Base-by-base conservation (phyloP, 2,329 filamentous ascomycete species). In the Monilinia aucupariae region DNA sequence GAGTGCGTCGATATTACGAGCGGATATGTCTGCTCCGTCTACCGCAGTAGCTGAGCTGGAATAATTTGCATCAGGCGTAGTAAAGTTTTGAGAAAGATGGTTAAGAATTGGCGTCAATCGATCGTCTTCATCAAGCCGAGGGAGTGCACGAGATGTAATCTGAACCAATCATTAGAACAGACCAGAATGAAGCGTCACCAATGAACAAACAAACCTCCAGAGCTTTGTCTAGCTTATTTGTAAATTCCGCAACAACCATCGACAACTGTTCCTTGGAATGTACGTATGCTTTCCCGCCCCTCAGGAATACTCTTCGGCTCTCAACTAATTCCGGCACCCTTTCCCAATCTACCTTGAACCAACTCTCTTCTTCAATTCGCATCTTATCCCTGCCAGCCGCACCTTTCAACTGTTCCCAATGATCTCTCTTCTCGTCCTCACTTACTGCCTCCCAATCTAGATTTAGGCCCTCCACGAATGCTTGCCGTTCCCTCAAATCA, bases 341-440 rank as follows among this genome's bases (percentile, higher is more conserved):
- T 74, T 92, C 89, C 92, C 93, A 99, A 71, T 97, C 91, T 1
- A 97, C 91, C 78, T 97, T 97, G 81, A 96, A 96, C 88, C 91
- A 99, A 32, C 80, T 86, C 71, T 94, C 91, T 49, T 96, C 91
- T 20, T 96, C 91, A 7, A 80, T 76, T 64, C 75, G 78, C 68
- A 77, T 79, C 54, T 66, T 66, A 51, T 61, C 71, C 13, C 71
- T 67, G n/a, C 73, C 73, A 20, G 67, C 68, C 0, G 72, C 74
- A 27, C 71, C 74, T 45, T 70, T 68, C 50, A 77, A 65, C 41
- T 75, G 68, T 15, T 74, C 70, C 13, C 68, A 66, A 60, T 66
- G 68, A 17, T 66, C 56, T 32, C 64, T 83, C 82, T 84, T 91
- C 76, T 99, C 94, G 1, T 90, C 87, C 1, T 92, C 90, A 0